Conservation (phyloP, 2,329 filamentous ascomycete genomes). For the Trichophyton benhamiae region DNA sequence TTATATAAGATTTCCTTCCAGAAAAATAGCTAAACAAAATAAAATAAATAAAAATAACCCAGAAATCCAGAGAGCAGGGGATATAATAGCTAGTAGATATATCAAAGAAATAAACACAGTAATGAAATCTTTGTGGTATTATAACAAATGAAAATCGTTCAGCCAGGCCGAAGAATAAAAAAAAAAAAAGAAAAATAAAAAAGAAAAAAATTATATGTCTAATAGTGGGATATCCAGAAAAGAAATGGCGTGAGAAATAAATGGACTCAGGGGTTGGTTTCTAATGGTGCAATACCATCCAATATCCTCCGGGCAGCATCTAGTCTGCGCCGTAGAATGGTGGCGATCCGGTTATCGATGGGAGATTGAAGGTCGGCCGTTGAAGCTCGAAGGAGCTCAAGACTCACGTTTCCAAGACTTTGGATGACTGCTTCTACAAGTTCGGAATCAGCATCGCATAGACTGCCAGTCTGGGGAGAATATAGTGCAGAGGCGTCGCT, state of each 20-base stretch:
- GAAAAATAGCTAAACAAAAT: not conserved
- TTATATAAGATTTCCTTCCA: not conserved
- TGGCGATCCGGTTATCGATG: conserved; percentile 44
- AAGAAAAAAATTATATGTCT: not conserved
- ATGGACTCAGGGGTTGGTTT: not conserved
- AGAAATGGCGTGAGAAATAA: not conserved
- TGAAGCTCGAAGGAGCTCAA: conserved; percentile 36
- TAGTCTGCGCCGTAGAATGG: conserved; percentile 55
- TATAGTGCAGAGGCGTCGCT: conserved; percentile 16
- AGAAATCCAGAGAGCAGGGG: conserved; percentile 6
- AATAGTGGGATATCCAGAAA: conserved; percentile 5
- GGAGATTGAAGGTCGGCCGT: conserved; percentile 36
- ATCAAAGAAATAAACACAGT: not conserved
- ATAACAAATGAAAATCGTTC: conserved; percentile 1
- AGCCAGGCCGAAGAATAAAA: conserved; percentile 35
- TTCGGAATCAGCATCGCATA: conserved; percentile 45
- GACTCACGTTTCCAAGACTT: conserved; percentile 38
- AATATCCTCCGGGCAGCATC: conserved; percentile 62
- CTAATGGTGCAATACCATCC: conserved; percentile 42
- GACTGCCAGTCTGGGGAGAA: conserved; percentile 23
- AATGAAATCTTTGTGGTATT: not conserved
- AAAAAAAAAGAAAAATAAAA: conserved; percentile 17
- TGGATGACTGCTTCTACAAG: conserved; percentile 44
- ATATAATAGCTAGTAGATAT: not conserved
- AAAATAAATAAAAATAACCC: not conserved